Percentiles rank a stretch among this genome's conserved stretches.
These are phyloP conservation scores for Malassezia caprae DNA, from an alignment of 1,284 basidiomycete genomes.

Conservation along the genomic window DNA sequence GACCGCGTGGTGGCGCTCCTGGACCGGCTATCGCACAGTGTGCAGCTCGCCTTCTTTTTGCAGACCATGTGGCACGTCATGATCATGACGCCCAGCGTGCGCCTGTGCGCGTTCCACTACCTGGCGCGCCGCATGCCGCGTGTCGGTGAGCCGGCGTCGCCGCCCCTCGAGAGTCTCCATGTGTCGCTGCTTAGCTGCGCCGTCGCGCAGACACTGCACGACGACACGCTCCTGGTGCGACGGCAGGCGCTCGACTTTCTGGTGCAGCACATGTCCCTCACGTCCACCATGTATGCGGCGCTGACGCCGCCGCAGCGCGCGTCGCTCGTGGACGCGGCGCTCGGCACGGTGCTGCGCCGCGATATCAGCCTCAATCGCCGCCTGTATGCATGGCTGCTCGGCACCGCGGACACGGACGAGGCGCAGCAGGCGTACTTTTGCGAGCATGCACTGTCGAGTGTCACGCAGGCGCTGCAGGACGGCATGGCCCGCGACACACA, in stretches of 20 bases:
- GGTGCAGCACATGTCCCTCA: slow-evolving; percentile 27
- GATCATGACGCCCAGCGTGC: slow-evolving; percentile 73
- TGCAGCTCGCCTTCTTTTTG: slow-evolving; percentile 68
- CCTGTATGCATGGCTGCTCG: slow-evolving; percentile 84
- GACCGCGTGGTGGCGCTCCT: slow-evolving; percentile 79
- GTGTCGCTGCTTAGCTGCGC: slow-evolving; percentile 85
- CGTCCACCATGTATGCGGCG: slow-evolving; percentile 21
- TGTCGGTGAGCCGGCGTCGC: slow-evolving; percentile 16
- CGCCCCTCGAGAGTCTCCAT: slow-evolving; percentile 56
- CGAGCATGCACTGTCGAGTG: slow-evolving; percentile 22
- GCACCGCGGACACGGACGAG: slow-evolving; percentile 60
- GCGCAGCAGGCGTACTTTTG: slow-evolving; percentile 26
- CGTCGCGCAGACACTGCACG: slow-evolving; percentile 75
- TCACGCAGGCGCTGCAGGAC: slow-evolving; percentile 23
- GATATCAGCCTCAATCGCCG: slow-evolving; percentile 87
- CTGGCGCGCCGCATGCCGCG: slow-evolving; percentile 65
- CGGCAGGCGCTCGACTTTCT: slow-evolving; percentile 39
- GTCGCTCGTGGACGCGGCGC: slow-evolving; percentile 30
- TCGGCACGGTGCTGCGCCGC: slow-evolving; percentile 57
- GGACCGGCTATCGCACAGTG: slow-evolving; percentile 66
- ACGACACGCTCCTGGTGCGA: slow-evolving; percentile 58
- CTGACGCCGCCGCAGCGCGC: slow-evolving; percentile 24
- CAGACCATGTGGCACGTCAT: slow-evolving; percentile 90
- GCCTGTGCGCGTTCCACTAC: slow-evolving; percentile 78
- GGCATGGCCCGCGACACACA: slow-evolving; percentile 53